phyloP scores from a whole-genome alignment of 169 alveolate species.

The Besnoitia besnoiti region DNA sequence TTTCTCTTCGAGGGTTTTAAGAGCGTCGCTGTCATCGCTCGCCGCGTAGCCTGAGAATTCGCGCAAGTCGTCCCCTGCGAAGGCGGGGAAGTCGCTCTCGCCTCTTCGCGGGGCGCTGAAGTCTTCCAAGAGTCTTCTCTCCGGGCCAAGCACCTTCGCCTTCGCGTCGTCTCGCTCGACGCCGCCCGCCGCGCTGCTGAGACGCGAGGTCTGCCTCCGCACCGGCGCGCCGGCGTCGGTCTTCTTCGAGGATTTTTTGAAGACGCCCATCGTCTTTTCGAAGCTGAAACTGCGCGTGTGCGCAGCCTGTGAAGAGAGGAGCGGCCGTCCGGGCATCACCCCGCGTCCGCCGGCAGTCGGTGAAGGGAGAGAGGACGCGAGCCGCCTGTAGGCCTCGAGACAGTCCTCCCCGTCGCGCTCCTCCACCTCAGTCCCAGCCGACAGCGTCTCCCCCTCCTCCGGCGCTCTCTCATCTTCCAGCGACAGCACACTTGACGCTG shows the following conservation, averaged over 20 bases:
- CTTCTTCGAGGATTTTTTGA: neutral
- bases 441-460: neutral
- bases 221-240: no score
- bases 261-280: neutral
- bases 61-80: neutral
- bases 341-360: no score
- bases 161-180: no score
- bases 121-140: neutral
- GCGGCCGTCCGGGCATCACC: no score
- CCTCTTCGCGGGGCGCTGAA: neutral
- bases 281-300: no score
- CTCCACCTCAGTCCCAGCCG: no score
- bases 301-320: no score
- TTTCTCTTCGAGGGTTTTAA: neutral
- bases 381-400: no score
- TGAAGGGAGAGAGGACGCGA: no score
- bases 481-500: neutral
- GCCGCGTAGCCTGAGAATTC: neutral
- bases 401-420: no score
- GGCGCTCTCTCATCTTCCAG: neutral
- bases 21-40: conserved; percentile 19
- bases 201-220: no score
- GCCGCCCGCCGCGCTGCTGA: no score
- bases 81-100: neutral
- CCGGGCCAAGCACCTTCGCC: neutral